Evolutionary conservation across 257 asterid species (phyloP), one percentile per base, ranked within the genome.

Genomic region (Thymus mandschuricus): DNA sequence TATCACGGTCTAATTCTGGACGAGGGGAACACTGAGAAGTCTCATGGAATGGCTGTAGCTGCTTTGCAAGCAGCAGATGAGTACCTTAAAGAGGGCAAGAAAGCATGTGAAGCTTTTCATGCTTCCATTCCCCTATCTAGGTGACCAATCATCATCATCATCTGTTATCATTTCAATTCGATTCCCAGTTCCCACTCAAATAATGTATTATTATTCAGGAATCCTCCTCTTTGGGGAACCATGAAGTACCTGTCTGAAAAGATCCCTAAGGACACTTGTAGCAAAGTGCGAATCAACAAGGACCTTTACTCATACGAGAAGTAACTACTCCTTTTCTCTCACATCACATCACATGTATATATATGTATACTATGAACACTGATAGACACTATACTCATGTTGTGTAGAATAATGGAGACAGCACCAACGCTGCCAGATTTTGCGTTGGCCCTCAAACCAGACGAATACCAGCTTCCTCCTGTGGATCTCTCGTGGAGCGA

Each of bases 41-140:
- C 98, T 43, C 99, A 92, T 73, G 97, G 97, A 77, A 89, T 89
- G 96, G 98, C 99, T 38, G 95, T 88, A 58, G 98, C 99, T 69
- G 92, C 98, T 69, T 78, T 95, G 79, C 95, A 91, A 84, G 99
- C 99, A 57, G 99, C 99, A 35, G 98, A 95, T 28, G 97, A 92
- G 83, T 92, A 85, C 80, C 98, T 95, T 48, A 95, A 92, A 83
- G 98, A 92, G 81, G 84, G 99, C 85, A 89, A 88, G 79, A 95
- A 86, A 83, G 85, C 88, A 4, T 84, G 87, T 68, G 99, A 95
- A 77, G 90, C 92, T 75, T 92, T 92, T 76, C 84, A 95, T 60
- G 60, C 86, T 59, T 86, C 90, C 29, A 73, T 81, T 67, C 98
- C 99, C 61, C 61, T 89, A 60, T 95, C 99, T 38, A 86, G 97